Conservation (phyloP, 176 grass and related monocot species). For the Olyra latifolia region DNA sequence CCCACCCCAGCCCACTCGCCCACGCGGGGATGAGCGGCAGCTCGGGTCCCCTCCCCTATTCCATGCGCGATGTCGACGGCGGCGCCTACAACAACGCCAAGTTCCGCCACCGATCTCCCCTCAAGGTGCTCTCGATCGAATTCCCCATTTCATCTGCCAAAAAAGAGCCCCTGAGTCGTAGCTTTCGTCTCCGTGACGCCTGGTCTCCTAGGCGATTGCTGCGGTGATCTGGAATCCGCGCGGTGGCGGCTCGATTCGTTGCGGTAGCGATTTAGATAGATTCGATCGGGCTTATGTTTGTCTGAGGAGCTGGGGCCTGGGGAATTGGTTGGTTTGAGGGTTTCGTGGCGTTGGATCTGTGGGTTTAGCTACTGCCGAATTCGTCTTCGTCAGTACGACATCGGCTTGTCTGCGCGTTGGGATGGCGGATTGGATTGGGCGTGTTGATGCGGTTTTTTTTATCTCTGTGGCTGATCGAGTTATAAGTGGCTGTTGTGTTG, state of each 20-base stretch:
- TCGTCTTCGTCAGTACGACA: neutral
- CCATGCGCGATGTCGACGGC: constrained; percentile 62
- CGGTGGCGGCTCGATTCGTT: neutral
- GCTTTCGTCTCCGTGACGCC: neutral
- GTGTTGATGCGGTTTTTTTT: constrained; percentile 6
- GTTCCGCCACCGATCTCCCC: constrained; percentile 85
- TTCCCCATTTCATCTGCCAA: neutral
- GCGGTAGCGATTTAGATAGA: neutral
- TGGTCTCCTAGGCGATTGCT: neutral
- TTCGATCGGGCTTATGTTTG: neutral
- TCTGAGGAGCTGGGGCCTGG: neutral
- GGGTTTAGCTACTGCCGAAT: neutral
- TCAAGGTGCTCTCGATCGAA: constrained; percentile 53
- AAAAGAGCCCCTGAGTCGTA: neutral
- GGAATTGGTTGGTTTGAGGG: neutral
- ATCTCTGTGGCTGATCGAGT: neutral
- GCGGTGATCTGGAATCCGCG: constrained; percentile 1
- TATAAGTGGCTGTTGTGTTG: neutral
- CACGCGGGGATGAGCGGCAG: constrained; percentile 39
- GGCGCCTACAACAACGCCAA: constrained; percentile 89
- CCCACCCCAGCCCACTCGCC: neutral
- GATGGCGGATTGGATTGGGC: neutral
- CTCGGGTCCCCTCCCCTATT: constrained; percentile 60
- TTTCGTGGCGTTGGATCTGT: constrained; percentile 24
- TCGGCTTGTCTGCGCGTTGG: neutral